Percentiles rank a stretch among this genome's conserved stretches.
Evolutionary conservation across 2,329 filamentous ascomycete genomes (phyloP).

Genomic region (Penicillium verrucosum): DNA sequence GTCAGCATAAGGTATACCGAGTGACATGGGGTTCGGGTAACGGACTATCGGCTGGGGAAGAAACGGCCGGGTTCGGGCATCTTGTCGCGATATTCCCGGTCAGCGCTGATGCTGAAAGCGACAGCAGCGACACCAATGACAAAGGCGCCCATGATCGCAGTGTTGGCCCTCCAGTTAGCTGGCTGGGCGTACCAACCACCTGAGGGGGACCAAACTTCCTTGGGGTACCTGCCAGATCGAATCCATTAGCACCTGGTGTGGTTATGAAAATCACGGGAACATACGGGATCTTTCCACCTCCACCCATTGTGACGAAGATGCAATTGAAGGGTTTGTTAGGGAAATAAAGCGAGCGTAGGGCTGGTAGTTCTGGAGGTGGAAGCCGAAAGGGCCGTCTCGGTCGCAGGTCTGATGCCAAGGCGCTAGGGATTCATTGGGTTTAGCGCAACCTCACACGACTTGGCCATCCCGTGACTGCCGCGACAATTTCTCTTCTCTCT

Average conservation of each 20-base stretch:
- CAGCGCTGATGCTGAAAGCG: constrained; percentile 69
- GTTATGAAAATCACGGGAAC: constrained; percentile 43
- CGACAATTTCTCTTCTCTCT: constrained; percentile 41
- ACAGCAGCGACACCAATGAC: constrained; percentile 66
- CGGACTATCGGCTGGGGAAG: constrained; percentile 81
- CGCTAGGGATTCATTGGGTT: constrained; percentile 20
- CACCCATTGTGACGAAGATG: constrained; percentile 55
- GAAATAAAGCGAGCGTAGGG: constrained; percentile 22
- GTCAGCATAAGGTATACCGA: constrained; percentile 14
- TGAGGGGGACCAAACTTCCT: constrained; percentile 98
- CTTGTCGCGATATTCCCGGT: constrained; percentile 67
- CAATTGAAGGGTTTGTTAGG: constrained; percentile 23
- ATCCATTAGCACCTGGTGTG: constrained; percentile 22
- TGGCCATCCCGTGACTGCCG: constrained; percentile 37
- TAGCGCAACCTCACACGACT: constrained; percentile 37
- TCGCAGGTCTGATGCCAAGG: constrained; percentile 30
- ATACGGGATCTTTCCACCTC: constrained; percentile 74
- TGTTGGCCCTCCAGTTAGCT: constrained; percentile 92
- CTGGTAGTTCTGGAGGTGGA: constrained; percentile 25
- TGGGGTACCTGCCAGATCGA: constrained; percentile 68
- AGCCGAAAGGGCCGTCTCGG: constrained; percentile 32
- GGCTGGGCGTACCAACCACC: constrained; percentile 98
- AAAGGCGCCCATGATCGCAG: constrained; percentile 67
- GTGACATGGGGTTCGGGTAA: constrained; percentile 24
- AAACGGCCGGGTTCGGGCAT: constrained; percentile 75